Conservation (phyloP, 495 filamentous ascomycete species). For the Trichoderma asperelloides region DNA sequence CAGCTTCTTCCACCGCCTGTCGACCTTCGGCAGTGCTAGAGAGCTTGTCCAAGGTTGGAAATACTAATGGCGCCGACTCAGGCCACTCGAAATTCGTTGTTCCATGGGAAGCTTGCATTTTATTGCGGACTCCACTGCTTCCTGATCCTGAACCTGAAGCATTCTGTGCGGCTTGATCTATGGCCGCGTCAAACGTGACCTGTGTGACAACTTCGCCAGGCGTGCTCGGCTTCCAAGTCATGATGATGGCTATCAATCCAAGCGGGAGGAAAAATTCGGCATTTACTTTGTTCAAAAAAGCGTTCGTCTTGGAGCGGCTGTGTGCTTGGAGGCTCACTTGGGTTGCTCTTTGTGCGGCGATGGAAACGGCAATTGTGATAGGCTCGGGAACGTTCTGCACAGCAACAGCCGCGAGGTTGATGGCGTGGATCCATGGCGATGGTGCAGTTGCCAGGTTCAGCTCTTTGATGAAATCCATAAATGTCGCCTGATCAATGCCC, state of each 20-base stretch:
- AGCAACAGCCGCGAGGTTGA: conserved; percentile 34
- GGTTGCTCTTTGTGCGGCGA: conserved; percentile 27
- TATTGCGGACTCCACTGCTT: conserved; percentile 17
- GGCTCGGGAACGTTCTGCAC: conserved; percentile 29
- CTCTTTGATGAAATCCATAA: conserved; percentile 46
- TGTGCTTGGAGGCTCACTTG: conserved; percentile 36
- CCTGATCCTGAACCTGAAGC: conserved; percentile 21
- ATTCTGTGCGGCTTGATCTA: conserved; percentile 13
- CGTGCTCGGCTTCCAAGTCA: conserved; percentile 46
- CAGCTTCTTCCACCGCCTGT: conserved; percentile 16
- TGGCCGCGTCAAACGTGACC: conserved; percentile 24
- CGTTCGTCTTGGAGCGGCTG: conserved; percentile 36
- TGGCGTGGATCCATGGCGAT: conserved; percentile 31
- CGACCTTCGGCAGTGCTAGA: conserved; percentile 13
- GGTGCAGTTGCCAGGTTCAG: conserved; percentile 35
- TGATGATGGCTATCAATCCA: conserved; percentile 48
- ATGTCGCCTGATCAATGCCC: conserved; percentile 10
- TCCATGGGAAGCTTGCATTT: conserved; percentile 34
- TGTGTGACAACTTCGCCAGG: conserved; percentile 16
- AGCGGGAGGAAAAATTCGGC: conserved; percentile 46
- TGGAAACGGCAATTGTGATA: conserved; percentile 33
- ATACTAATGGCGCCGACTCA: conserved; percentile 45
- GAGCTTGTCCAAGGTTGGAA: conserved; percentile 41
- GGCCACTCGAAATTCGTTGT: conserved; percentile 39
- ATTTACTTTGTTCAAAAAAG: conserved; percentile 47